A percentile compares a stretch with the other conserved stretches of the same genome.
phyloP scores from a whole-genome alignment of 2,329 filamentous ascomycete species.

The Fusarium sp. region DNA sequence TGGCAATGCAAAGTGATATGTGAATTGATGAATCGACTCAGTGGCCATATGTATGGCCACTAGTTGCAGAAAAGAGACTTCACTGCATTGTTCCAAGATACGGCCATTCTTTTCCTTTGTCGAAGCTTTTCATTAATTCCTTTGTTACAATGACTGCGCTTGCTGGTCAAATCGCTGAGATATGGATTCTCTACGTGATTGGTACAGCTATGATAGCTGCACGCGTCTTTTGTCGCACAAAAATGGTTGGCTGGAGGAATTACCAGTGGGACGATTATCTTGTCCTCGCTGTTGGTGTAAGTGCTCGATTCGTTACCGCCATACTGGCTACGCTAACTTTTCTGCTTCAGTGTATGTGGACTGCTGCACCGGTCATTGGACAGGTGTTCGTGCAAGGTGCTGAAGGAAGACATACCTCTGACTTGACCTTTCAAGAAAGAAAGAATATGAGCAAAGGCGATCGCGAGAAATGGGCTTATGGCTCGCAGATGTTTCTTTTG shows the following conservation, averaged over 20 bases:
- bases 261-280: conserved; percentile 55
- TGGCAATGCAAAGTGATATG: background rate
- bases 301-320: background rate
- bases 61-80: background rate
- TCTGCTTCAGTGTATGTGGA: conserved; percentile 34
- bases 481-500: conserved; percentile 55
- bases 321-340: background rate
- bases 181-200: conserved; percentile 56
- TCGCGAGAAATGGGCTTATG: conserved; percentile 49
- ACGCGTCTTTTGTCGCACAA: conserved; percentile 53
- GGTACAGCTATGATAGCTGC: conserved; percentile 52
- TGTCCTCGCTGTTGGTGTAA: conserved; percentile 35
- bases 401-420: conserved; percentile 50
- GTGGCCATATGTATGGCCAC: background rate
- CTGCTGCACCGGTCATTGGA: conserved; percentile 38
- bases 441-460: conserved; percentile 50
- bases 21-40: background rate
- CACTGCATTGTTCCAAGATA: background rate
- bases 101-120: background rate
- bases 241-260: conserved; percentile 52
- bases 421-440: conserved; percentile 51
- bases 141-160: conserved; percentile 2
- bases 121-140: background rate
- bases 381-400: conserved; percentile 50
- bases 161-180: conserved; percentile 48